A percentile compares a stretch with the other conserved stretches of the same genome.
These are phyloP conservation scores for Syncephalastrum contaminatum DNA, from an alignment of 371 early-diverging fungal species.

Conservation along the genomic window DNA sequence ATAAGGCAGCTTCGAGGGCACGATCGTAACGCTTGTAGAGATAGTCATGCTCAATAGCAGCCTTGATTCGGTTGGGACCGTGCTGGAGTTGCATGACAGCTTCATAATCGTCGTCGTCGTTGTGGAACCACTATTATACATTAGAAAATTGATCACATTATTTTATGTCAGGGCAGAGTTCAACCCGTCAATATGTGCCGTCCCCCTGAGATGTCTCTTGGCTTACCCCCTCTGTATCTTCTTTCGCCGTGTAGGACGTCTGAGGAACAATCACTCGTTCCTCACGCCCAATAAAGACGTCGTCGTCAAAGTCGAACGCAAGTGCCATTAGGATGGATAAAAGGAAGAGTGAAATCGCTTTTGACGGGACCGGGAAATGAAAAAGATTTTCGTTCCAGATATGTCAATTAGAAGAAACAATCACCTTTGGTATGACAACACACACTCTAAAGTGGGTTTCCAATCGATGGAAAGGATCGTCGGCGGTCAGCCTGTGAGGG, in stretches of 20 bases:
- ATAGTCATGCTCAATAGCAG: conserved; percentile 43
- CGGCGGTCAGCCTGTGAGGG: too few species aligned
- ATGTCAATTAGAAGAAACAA: too few species aligned
- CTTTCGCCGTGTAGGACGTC: conserved; percentile 34
- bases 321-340: conserved; percentile 5
- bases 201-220: neutral
- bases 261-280: conserved; percentile 20
- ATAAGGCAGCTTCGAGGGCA: conserved; percentile 30
- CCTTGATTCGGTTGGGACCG: conserved; percentile 43
- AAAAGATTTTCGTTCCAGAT: too few species aligned
- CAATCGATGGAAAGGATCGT: too few species aligned
- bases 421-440: too few species aligned
- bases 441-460: too few species aligned
- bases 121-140: conserved; percentile 41
- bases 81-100: conserved; percentile 35
- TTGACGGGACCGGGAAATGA: too few species aligned
- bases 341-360: neutral
- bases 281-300: conserved; percentile 36
- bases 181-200: conserved; percentile 2
- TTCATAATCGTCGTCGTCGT: conserved; percentile 17
- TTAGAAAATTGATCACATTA: neutral
- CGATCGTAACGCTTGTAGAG: conserved; percentile 35
- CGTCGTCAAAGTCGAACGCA: conserved; percentile 45
- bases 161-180: conserved; percentile 1
- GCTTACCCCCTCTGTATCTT: conserved; percentile 46